Conservation (phyloP, 495 filamentous ascomycete genomes). For the Aspergillus sparsus region DNA sequence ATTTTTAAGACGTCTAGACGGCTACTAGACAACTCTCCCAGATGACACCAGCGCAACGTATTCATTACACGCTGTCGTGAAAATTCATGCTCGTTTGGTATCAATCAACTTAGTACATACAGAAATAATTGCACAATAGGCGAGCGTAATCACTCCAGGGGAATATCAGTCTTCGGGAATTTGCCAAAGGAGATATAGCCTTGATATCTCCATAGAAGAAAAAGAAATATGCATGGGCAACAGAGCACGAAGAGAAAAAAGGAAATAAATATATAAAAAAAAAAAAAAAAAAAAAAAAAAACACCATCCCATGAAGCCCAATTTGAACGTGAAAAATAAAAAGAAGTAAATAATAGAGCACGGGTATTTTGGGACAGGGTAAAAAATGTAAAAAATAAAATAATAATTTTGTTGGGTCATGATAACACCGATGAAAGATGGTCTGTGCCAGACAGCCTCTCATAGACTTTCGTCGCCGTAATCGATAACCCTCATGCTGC, state of each 20-base stretch:
- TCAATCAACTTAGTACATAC: slow-evolving; percentile 10
- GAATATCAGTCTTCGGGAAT: too few relatives aligned
- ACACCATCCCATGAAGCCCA: slow-evolving; percentile 14
- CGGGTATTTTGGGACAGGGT: slow-evolving; percentile 16
- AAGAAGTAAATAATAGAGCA: slow-evolving; percentile 1
- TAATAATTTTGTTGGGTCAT: slow-evolving; percentile 6
- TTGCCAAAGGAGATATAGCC: too few relatives aligned
- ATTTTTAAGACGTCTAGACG: slow-evolving; percentile 1
- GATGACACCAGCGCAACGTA: not conserved
- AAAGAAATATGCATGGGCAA: not conserved
- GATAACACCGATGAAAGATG: slow-evolving; percentile 6
- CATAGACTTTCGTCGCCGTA: not conserved
- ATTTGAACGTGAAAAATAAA: not conserved
- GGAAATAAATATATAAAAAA: slow-evolving; percentile 1
- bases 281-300: not conserved
- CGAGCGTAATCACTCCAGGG: too few relatives aligned
- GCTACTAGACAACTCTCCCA: slow-evolving; percentile 3
- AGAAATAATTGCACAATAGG: not conserved
- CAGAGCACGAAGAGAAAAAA: not conserved
- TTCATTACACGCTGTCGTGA: not conserved
- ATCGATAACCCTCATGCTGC: not conserved
- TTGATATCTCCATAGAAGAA: too few relatives aligned
- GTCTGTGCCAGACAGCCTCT: slow-evolving; percentile 20
- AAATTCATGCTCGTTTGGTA: slow-evolving; percentile 9
- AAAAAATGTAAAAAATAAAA: not conserved